Percentiles rank a stretch among this genome's conserved stretches.
These are phyloP conservation scores for Fomitopsis pulvina DNA, from an alignment of 768 basidiomycete species.

Conservation along the genomic window DNA sequence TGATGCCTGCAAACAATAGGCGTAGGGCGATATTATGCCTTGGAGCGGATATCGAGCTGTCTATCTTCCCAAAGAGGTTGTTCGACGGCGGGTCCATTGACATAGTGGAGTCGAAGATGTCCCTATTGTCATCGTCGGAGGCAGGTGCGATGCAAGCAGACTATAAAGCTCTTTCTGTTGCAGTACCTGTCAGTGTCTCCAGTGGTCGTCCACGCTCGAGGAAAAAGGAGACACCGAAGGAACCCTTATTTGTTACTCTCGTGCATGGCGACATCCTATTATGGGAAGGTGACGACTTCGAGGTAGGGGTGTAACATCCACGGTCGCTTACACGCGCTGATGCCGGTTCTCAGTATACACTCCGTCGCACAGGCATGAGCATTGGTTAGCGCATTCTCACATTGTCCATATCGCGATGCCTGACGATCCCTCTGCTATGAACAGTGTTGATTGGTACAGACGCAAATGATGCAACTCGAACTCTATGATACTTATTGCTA, in stretches of 20 bases:
- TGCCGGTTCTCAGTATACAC: conserved; percentile 9
- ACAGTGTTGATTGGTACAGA: not conserved
- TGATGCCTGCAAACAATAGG: not conserved
- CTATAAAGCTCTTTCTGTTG: no score
- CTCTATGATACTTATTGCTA: not conserved
- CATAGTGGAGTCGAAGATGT: no score
- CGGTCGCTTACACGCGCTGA: not conserved
- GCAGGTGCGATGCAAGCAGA: no score
- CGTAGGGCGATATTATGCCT: conserved; percentile 7
- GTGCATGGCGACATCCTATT: conserved; percentile 34
- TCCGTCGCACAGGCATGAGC: conserved; percentile 21
- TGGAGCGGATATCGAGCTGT: conserved; percentile 14
- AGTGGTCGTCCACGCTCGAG: not conserved
- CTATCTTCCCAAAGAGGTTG: not conserved
- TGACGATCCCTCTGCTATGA: not conserved
- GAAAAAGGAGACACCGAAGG: not conserved
- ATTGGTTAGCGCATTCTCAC: conserved; percentile 10
- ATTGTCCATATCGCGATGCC: not conserved
- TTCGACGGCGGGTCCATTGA: not conserved
- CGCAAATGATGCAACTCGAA: not conserved
- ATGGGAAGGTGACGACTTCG: conserved; percentile 32
- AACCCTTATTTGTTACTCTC: conserved; percentile 23
- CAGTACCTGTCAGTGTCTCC: no score
- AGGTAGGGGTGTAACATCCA: conserved; percentile 26
- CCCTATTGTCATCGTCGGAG: no score